A percentile compares a stretch with the other conserved stretches of the same genome.
Evolutionary conservation across 805 yeast genomes (phyloP).

Genomic region (Yarrowia deformans): DNA sequence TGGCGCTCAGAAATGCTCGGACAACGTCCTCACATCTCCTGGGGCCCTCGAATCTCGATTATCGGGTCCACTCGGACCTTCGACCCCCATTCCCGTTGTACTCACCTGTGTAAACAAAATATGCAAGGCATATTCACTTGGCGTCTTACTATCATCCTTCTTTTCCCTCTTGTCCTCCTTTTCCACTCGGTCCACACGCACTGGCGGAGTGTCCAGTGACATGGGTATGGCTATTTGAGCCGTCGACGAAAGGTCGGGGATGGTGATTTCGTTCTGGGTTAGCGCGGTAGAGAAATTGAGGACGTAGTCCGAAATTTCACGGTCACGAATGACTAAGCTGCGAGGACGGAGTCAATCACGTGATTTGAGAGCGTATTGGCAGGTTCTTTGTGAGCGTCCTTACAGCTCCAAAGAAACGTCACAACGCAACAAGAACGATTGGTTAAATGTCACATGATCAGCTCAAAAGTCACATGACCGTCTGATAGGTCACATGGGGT

Average conservation of each 20-base stretch:
- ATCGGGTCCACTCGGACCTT: conserved; percentile 1
- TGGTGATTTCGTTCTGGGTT: conserved; percentile 34
- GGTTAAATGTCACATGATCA: too few relatives aligned
- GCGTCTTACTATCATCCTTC: conserved; percentile 45
- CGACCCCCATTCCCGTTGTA: conserved; percentile 3
- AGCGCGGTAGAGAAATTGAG: neutral
- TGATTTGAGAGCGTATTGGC: too few relatives aligned
- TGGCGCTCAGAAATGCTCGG: too few relatives aligned
- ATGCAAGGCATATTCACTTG: conserved; percentile 86
- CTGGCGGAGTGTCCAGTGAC: conserved; percentile 24
- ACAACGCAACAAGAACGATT: too few relatives aligned
- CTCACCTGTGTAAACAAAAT: conserved; percentile 82
- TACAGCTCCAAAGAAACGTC: too few relatives aligned
- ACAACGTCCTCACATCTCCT: too few relatives aligned
- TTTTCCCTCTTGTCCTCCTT: conserved; percentile 9
- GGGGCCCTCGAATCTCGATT: neutral
- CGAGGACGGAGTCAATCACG: too few relatives aligned
- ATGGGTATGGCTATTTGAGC: conserved; percentile 35
- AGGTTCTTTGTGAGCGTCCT: too few relatives aligned
- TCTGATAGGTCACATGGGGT: too few relatives aligned
- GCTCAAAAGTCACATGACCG: too few relatives aligned
- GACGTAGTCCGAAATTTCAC: too few relatives aligned
- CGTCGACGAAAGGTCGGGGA: conserved; percentile 34
- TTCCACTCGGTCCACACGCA: conserved; percentile 5
- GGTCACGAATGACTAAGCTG: too few relatives aligned